phyloP scores from a whole-genome alignment of 306 rosid genomes.

The Macrotyloma uniflorum region DNA sequence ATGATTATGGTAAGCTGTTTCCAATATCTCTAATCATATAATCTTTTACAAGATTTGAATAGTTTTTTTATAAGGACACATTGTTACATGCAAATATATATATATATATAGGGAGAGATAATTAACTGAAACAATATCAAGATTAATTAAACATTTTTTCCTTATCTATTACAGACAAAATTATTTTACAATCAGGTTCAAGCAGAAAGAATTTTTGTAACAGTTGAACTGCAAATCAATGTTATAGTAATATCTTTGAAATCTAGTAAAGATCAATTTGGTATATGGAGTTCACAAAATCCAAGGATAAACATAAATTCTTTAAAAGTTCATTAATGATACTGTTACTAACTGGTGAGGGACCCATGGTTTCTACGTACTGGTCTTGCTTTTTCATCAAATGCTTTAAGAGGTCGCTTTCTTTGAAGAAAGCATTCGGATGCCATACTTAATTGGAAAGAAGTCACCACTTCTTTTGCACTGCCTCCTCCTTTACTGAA shows the following conservation, averaged over 20 bases:
- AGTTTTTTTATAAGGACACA: not conserved
- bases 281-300: not conserved
- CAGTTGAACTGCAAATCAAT: not conserved
- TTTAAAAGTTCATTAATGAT: not conserved
- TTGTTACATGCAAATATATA: not conserved
- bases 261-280: not conserved
- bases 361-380: not conserved
- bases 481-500: not conserved
- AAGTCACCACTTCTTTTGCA: not conserved
- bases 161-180: not conserved
- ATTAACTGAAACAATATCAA: not conserved
- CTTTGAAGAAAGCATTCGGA: not conserved
- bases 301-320: not conserved
- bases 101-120: not conserved
- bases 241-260: not conserved
- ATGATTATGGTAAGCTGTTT: not conserved
- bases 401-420: slow-evolving; percentile 19
- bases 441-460: not conserved
- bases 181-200: not conserved
- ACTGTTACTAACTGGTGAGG: not conserved
- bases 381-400: slow-evolving; percentile 11
- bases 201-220: not conserved
- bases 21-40: not conserved
- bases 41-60: not conserved
- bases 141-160: not conserved